A percentile compares a stretch with the other conserved stretches of the same genome.
Evolutionary conservation across 495 filamentous ascomycete species (phyloP).

Genomic region (Penicillium malachiteum): DNA sequence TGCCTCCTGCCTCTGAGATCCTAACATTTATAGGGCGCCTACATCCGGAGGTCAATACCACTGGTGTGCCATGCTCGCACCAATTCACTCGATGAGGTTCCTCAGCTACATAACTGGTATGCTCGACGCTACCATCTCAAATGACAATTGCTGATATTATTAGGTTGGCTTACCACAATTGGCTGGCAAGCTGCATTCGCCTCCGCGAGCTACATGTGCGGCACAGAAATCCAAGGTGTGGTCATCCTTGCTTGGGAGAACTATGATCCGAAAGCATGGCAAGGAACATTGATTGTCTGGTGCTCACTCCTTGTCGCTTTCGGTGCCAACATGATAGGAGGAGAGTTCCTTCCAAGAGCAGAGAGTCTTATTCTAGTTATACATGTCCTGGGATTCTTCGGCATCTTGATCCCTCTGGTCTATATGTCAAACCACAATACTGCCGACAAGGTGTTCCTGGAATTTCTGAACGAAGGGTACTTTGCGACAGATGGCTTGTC

Average conservation of each 20-base stretch:
- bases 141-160: not conserved
- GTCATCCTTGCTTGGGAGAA: conserved; percentile 19
- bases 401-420: conserved; percentile 40
- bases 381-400: conserved; percentile 47
- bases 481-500: conserved; percentile 36
- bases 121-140: not conserved
- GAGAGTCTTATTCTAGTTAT: conserved; percentile 38
- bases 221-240: conserved; percentile 36
- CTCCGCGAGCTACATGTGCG: conserved; percentile 27
- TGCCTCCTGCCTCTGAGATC: conserved; percentile 12
- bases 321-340: conserved; percentile 32
- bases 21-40: conserved; percentile 11
- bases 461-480: conserved; percentile 34
- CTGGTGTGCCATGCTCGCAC: conserved; percentile 45
- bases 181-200: conserved; percentile 34
- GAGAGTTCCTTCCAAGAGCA: conserved; percentile 37
- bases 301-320: conserved; percentile 18
- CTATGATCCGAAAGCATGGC: conserved; percentile 33
- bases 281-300: conserved; percentile 44
- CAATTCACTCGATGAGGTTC: conserved; percentile 32
- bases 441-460: conserved; percentile 29
- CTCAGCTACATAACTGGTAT: conserved; percentile 43
- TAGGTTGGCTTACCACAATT: conserved; percentile 36
- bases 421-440: conserved; percentile 25
- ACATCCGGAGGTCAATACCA: conserved; percentile 45